Evolutionary conservation across 257 asterid species (phyloP).

Genomic region (Primulina huaijiensis): DNA sequence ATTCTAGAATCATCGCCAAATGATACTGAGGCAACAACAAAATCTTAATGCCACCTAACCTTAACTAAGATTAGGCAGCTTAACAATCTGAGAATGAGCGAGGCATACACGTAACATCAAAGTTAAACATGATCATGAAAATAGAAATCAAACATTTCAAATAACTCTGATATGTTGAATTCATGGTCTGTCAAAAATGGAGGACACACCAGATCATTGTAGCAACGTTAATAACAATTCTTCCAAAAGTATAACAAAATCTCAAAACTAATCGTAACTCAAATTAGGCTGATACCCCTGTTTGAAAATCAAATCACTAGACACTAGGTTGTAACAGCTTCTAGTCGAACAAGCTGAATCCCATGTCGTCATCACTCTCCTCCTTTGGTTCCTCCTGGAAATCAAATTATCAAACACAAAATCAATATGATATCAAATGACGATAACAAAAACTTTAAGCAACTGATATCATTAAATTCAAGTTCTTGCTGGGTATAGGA

Average conservation of each 20-base stretch:
- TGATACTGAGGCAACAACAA: background rate
- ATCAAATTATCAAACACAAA: background rate
- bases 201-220: background rate
- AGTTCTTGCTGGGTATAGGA: background rate
- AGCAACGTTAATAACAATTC: background rate
- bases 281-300: background rate
- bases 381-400: constrained; percentile 56
- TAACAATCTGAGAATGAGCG: no score
- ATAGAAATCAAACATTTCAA: no score
- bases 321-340: constrained; percentile 12
- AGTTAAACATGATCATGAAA: no score
- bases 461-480: background rate
- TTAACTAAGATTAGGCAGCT: no score
- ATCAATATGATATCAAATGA: background rate
- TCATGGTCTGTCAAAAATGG: background rate
- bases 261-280: constrained; percentile 6
- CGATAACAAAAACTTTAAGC: no score
- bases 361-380: constrained; percentile 56
- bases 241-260: constrained; percentile 6
- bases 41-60: no score
- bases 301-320: constrained; percentile 1
- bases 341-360: constrained; percentile 51
- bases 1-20: background rate
- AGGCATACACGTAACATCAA: no score
- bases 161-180: background rate